phyloP scores from a whole-genome alignment of 2,329 filamentous ascomycete genomes.

The Cladophialophora exuberans region DNA sequence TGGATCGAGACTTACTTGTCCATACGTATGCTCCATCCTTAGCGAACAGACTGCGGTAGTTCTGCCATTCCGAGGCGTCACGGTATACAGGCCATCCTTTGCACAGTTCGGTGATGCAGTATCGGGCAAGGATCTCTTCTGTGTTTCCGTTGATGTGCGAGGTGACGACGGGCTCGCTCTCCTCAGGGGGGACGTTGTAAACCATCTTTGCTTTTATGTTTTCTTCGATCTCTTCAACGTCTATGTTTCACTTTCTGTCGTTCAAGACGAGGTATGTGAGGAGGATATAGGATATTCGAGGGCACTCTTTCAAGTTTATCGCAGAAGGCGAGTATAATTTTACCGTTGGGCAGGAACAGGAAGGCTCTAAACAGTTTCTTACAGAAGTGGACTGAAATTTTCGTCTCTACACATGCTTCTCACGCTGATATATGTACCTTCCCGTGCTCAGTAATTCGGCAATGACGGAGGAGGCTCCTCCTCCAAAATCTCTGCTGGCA shows the following conservation, averaged over 20 bases:
- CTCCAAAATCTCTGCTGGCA: neutral
- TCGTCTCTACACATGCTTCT: too few species aligned
- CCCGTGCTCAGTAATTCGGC: neutral
- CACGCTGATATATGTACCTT: too few species aligned
- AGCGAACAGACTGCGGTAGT: constrained; percentile 55
- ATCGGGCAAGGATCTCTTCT: constrained; percentile 48
- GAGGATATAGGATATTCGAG: too few species aligned
- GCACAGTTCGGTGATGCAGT: constrained; percentile 56
- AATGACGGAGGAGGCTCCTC: neutral
- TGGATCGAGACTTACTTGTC: constrained; percentile 48
- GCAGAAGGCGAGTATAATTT: too few species aligned
- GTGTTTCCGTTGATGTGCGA: constrained; percentile 50
- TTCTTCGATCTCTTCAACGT: neutral
- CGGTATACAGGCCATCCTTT: constrained; percentile 60
- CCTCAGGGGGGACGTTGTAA: constrained; percentile 35
- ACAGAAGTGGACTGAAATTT: too few species aligned
- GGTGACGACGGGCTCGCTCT: constrained; percentile 31
- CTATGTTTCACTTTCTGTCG: neutral
- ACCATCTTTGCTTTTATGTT: constrained; percentile 19
- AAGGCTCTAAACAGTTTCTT: too few species aligned
- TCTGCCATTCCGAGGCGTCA: constrained; percentile 58
- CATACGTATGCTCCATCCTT: constrained; percentile 51
- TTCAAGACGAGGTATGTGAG: neutral
- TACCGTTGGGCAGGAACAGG: too few species aligned
- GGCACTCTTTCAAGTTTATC: too few species aligned